phyloP scores from a whole-genome alignment of 1,284 basidiomycete species.

The Heterobasidion irregulare region DNA sequence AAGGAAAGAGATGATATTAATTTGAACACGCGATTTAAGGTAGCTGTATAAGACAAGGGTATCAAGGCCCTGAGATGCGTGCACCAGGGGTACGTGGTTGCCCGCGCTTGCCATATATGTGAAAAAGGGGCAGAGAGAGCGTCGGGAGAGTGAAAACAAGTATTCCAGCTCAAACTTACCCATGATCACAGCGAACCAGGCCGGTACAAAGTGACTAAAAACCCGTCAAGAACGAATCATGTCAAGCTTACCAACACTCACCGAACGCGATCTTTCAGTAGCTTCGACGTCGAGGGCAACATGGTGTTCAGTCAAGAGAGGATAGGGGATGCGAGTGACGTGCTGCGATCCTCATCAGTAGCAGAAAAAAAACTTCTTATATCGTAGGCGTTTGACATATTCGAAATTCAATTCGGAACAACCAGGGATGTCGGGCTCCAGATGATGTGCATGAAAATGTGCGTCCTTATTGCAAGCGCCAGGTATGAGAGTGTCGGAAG shows the following conservation, averaged over 20 bases:
- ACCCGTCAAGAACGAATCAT: background rate
- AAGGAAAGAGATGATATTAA: background rate
- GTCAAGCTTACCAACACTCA: background rate
- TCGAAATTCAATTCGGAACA: background rate
- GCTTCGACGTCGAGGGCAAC: background rate
- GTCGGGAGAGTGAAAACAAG: too few relatives aligned
- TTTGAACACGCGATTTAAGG: background rate
- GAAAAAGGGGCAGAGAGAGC: too few relatives aligned
- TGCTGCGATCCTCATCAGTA: background rate
- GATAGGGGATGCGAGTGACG: background rate
- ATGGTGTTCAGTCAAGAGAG: background rate
- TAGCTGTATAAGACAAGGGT: background rate
- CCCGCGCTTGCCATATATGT: too few relatives aligned
- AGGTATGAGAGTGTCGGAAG: too few relatives aligned
- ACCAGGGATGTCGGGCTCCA: background rate
- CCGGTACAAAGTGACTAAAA: conserved; percentile 33
- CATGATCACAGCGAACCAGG: conserved; percentile 47
- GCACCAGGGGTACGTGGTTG: too few relatives aligned
- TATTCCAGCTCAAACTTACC: conserved; percentile 24
- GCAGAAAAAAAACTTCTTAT: background rate
- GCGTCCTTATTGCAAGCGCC: background rate
- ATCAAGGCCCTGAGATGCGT: background rate
- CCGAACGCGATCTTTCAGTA: conserved; percentile 1
- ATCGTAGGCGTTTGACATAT: background rate
- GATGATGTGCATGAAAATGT: background rate